Base-by-base conservation (phyloP, 2,329 filamentous ascomycete species). In the Cladosporium cucumerinum region DNA sequence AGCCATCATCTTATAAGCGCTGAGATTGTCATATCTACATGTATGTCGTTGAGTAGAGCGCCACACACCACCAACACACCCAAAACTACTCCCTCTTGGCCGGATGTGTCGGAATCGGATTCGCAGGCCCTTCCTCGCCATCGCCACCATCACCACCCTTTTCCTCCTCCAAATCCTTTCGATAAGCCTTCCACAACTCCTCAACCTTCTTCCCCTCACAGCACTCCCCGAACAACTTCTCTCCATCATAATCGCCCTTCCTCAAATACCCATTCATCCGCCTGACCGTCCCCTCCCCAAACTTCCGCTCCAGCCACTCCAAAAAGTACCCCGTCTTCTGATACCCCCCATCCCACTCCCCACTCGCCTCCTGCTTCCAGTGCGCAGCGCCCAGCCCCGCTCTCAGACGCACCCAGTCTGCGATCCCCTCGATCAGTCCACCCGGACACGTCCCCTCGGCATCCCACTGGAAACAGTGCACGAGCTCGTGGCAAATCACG, bases 381-480 rank as follows among this genome's bases (percentile, higher is more conserved):
- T 97, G 93, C 58, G 91, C 90, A 48, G 94, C 92, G 10, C 82
- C 86, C 30, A 96, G 83, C 0, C 84, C 85, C 58, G 88, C 88
- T 68, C 86, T 87, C 66, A 98, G 79, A 2, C 94, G 85, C 26
- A 98, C 93, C 86, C 92, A 98, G 78, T 98, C 95, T 23, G 94
- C 94, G 61, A 98, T 87, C 0, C 94, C 94, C 78, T 98, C 94
- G 64, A 96, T 89, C 55, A 98, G 78, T 0, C 95, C 95, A 0
- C 89, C 89, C 2, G 80, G 77, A 51, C 87, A 79, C 5, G 78
- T 79, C 0, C 80, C 81, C 11, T 77, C 80, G 1, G 83, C 89
- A 71, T 92, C 89, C 78, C 91, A 90, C 77, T 98, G 94, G 79
- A 90, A 96, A 79, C 93, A 97, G 80, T 98, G 95, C 16, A 98